Base-by-base conservation (phyloP, 106 monocot genomes). In the Phalaenopsis aphrodite region DNA sequence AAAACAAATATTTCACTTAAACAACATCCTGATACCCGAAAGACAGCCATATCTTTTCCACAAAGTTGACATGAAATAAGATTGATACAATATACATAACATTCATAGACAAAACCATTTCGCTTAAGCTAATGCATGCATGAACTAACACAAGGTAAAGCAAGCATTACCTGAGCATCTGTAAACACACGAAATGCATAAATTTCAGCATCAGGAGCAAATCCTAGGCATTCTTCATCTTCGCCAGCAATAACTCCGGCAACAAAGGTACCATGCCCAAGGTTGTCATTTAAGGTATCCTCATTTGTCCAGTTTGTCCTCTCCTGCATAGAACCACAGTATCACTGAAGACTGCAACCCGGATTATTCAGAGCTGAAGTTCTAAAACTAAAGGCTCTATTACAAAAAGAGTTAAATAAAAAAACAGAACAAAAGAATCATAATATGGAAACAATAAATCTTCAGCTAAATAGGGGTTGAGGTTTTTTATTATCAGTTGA, bases 301-400 rank as follows among this genome's bases (percentile, higher is more conserved):
- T 99, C 99, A 83, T 93, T 99, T 80, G 99, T 99, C 99, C 99
- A 95, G 87, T 99, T 99, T 78, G 99, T 99, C 21, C 99, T 86
- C 82, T 99, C 99, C 99, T 99, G 85, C 67, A 90, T 48, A 78
- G 64, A 69, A 39, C 18, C 39, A 38, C 12, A 45, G 4, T 43
- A 18, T 8, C 39, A 12, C 38, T 5, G 43, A 43, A n/a, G 8
- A 74, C 74, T 19, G 43, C 74, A 45, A 42, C 43, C 17, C 11
- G 3, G 18, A 73, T 37, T 57, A 57, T 7, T 36, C 23, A 38
- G 14, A 69, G 12, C 3, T 9, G 38, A 39, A 69, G 7, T 30
- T 69, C 0, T 69, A 69, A 69, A 39, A 19, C 69, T 69, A 39
- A 69, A 30, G 39, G 30, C 38, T 69, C 39, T 38, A 39, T 39